Base-by-base conservation (phyloP, 805 yeast species). In the Lachancea meyersii region DNA sequence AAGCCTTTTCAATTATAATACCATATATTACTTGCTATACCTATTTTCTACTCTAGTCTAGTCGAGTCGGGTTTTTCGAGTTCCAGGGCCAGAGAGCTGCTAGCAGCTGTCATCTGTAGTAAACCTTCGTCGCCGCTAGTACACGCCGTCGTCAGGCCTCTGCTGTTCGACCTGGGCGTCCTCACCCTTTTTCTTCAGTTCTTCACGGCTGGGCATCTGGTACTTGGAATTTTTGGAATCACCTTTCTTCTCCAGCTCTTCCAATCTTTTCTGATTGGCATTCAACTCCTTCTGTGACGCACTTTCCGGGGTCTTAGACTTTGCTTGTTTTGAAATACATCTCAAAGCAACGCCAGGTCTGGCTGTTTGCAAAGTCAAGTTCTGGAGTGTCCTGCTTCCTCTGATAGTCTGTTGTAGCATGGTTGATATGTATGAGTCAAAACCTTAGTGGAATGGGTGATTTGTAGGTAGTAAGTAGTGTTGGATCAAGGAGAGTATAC, bases 101-200 rank as follows among this genome's bases (percentile, higher is more conserved):
- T n/a, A n/a, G n/a, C n/a, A n/a, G n/a, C n/a, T n/a, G n/a, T n/a
- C n/a, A n/a, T n/a, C n/a, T n/a, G n/a, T n/a, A n/a, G n/a, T n/a
- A n/a, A n/a, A n/a, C n/a, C n/a, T n/a, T n/a, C n/a, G n/a, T n/a
- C n/a, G n/a, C n/a, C n/a, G n/a, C 44, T 47, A 60, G 41, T 60
- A 61, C 20, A 60, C 64, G 21, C 66, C 66, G 38, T 61, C 66
- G 42, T 61, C 66, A 13, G 66, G 60, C 41, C 66, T 57, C 34
- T 60, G 60, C 43, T 61, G 66, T 39, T 60, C 63, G 30, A 61
- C 49, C 35, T 55, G 53, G 7, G 64, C 66, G 31, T 58, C 53
- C 13, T 57, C 63, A 38, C 66, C 64, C 37, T 43, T 54, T 42
- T 57, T 50, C 45, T 57, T 54, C 24, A 61, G 38, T 24, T 49